phyloP scores from a whole-genome alignment of 305 asterid genomes.

The Stenogyne calaminthoides region DNA sequence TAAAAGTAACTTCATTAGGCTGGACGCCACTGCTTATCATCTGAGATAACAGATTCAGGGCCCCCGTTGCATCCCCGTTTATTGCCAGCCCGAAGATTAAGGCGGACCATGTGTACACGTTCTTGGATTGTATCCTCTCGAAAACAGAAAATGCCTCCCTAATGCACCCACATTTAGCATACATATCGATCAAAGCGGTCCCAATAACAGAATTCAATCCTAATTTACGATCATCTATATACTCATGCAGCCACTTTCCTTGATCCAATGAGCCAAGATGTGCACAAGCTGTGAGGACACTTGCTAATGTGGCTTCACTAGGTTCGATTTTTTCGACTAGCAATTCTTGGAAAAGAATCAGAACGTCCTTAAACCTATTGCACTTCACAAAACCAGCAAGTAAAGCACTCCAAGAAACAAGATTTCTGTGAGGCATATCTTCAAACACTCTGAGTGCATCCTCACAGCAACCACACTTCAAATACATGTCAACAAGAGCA shows the following conservation, averaged over 20 bases:
- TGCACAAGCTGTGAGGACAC: slow-evolving; percentile 60
- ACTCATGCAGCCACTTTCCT: slow-evolving; percentile 50
- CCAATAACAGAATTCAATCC: slow-evolving; percentile 42
- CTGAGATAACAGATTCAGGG: slow-evolving; percentile 40
- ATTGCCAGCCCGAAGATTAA: slow-evolving; percentile 55
- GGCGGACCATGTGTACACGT: slow-evolving; percentile 59
- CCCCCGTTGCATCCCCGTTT: slow-evolving; percentile 50
- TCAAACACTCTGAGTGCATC: slow-evolving; percentile 49
- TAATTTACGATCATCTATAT: slow-evolving; percentile 28
- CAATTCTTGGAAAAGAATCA: slow-evolving; percentile 49
- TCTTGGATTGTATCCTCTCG: slow-evolving; percentile 32
- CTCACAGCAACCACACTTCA: slow-evolving; percentile 40
- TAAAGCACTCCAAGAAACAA: slow-evolving; percentile 60
- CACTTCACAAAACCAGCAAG: slow-evolving; percentile 50
- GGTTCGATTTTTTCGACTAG: slow-evolving; percentile 39
- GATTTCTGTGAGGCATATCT: slow-evolving; percentile 48
- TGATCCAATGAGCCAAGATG: slow-evolving; percentile 54
- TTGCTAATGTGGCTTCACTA: slow-evolving; percentile 44
- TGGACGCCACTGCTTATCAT: slow-evolving; percentile 45
- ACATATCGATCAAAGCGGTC: slow-evolving; percentile 60
- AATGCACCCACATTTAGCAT: slow-evolving; percentile 60
- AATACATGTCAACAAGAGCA: slow-evolving; percentile 59
- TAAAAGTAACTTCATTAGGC: slow-evolving; percentile 59
- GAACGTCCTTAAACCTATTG: slow-evolving; percentile 35
- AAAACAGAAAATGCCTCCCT: slow-evolving; percentile 47